Percentiles rank a stretch among this genome's conserved stretches.
Conservation (phyloP, 163 green algal genomes). For the Scenedesmus sp. region DNA sequence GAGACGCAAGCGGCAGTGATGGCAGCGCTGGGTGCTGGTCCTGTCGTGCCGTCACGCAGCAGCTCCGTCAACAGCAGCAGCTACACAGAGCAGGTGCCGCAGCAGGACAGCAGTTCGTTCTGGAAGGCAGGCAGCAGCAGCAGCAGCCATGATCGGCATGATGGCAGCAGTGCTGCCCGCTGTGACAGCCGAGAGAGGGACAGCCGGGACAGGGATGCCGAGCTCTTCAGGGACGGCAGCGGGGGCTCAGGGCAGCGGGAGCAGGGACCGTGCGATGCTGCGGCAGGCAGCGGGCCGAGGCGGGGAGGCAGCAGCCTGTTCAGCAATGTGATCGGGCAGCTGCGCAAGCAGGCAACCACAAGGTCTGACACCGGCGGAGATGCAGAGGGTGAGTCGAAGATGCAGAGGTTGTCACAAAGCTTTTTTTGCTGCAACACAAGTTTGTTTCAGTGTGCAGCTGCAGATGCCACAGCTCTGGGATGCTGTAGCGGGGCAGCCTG, state of each 20-base stretch:
- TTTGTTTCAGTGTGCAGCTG: no score
- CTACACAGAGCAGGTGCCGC: not conserved
- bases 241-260: not conserved
- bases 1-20: slow-evolving; percentile 42
- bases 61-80: not conserved
- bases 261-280: not conserved
- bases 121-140: not conserved
- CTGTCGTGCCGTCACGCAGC: not conserved
- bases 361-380: not conserved
- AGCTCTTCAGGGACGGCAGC: not conserved
- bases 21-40: slow-evolving; percentile 35
- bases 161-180: not conserved
- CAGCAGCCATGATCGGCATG: not conserved
- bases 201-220: not conserved
- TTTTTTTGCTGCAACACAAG: no score
- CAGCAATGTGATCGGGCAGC: slow-evolving; percentile 45
- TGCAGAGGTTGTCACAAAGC: no score
- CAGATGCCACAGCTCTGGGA: no score
- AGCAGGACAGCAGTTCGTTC: slow-evolving; percentile 11
- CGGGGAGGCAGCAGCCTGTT: slow-evolving; percentile 27
- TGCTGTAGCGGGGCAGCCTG: no score
- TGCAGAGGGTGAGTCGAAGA: not conserved
- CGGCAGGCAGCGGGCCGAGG: not conserved
- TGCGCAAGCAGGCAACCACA: slow-evolving; percentile 35
- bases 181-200: not conserved